These are phyloP conservation scores for Microcos paniculata DNA, from an alignment of 345 rosid species.

Conservation along the genomic window DNA sequence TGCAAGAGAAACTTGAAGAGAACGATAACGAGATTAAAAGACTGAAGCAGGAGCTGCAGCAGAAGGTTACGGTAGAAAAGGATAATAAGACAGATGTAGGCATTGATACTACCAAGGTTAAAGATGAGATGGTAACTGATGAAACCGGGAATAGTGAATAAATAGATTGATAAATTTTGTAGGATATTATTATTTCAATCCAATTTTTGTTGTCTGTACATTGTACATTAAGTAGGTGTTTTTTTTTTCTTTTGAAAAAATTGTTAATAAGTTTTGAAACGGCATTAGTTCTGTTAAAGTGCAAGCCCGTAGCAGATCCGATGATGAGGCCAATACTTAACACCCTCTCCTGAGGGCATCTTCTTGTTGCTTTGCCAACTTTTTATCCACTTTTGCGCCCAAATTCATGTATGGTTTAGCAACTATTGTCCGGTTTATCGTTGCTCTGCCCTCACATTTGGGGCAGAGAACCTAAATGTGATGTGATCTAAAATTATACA, in stretches of 20 bases:
- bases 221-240: slow-evolving; percentile 10
- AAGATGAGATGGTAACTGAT: slow-evolving; percentile 24
- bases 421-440: not conserved
- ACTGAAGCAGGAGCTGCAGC: slow-evolving; percentile 46
- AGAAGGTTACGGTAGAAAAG: slow-evolving; percentile 30
- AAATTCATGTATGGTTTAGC: not conserved
- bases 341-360: not conserved
- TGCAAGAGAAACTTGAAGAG: slow-evolving; percentile 74
- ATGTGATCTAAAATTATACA: too few relatives aligned
- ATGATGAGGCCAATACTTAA: not conserved
- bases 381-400: too few relatives aligned
- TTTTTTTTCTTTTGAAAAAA: not conserved
- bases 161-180: slow-evolving; percentile 26
- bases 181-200: not conserved
- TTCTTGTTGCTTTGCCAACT: not conserved
- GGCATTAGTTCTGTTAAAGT: not conserved
- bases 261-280: slow-evolving; percentile 3
- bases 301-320: not conserved
- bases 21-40: slow-evolving; percentile 51
- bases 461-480: too few relatives aligned
- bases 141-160: slow-evolving; percentile 24
- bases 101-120: slow-evolving; percentile 28
- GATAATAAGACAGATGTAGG: slow-evolving; percentile 27
- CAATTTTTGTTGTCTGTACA: slow-evolving; percentile 25
- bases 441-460: too few relatives aligned